A percentile compares a stretch with the other conserved stretches of the same genome.
Conservation (phyloP, 2,329 filamentous ascomycete species). For the Sporothrix variecibatus region DNA sequence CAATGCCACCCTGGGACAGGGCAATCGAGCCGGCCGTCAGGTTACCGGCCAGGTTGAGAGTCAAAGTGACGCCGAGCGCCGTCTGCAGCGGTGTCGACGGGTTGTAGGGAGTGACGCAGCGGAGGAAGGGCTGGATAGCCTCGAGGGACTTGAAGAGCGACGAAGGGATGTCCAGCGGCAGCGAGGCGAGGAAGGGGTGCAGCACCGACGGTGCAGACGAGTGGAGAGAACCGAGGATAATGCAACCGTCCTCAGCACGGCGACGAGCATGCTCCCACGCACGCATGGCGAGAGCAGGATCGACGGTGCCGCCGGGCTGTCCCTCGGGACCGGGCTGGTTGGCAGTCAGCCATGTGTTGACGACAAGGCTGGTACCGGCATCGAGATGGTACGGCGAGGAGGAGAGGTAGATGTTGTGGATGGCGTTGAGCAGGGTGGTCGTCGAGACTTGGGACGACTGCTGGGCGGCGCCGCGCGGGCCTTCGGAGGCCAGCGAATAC, state of each 20-base stretch:
- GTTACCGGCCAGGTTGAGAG: constrained; percentile 77
- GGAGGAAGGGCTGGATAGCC: constrained; percentile 81
- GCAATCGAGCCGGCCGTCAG: constrained; percentile 74
- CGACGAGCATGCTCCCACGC: constrained; percentile 97
- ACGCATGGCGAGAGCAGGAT: constrained; percentile 72
- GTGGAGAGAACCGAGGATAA: constrained; percentile 86
- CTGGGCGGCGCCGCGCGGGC: constrained; percentile 60
- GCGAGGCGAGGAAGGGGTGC: constrained; percentile 73
- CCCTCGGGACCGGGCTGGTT: constrained; percentile 69
- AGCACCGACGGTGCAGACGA: constrained; percentile 84
- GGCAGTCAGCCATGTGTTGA: constrained; percentile 93
- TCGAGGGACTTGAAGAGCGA: constrained; percentile 77
- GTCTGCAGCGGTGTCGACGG: constrained; percentile 80
- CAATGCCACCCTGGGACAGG: constrained; percentile 83
- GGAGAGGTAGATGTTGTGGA: constrained; percentile 85
- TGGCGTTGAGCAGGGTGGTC: constrained; percentile 85
- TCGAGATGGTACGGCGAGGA: constrained; percentile 84
- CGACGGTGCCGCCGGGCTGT: constrained; percentile 73
- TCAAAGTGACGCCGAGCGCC: constrained; percentile 78
- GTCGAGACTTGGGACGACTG: constrained; percentile 83
- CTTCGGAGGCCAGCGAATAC: constrained; percentile 67
- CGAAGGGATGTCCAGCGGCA: constrained; percentile 77
- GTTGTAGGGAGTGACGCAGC: constrained; percentile 85
- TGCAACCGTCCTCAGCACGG: constrained; percentile 91
- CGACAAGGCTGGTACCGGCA: constrained; percentile 84